Percentiles rank a stretch among this genome's conserved stretches.
These are phyloP conservation scores for Aspergillus niger DNA, from an alignment of 2,329 filamentous ascomycete species.

Conservation along the genomic window DNA sequence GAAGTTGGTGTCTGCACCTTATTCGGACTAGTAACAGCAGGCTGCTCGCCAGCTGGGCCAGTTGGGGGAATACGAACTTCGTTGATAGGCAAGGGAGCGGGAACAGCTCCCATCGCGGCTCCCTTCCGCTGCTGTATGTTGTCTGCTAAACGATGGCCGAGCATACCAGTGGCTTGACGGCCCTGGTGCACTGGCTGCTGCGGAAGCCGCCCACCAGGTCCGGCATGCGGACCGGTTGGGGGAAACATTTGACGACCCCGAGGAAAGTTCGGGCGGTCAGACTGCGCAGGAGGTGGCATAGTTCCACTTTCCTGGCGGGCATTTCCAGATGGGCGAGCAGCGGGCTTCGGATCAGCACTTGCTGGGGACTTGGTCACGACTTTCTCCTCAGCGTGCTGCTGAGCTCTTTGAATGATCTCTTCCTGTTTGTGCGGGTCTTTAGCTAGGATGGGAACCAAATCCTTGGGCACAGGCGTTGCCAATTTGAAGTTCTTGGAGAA, in stretches of 20 bases:
- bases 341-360: slow-evolving; percentile 56
- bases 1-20: slow-evolving; percentile 58
- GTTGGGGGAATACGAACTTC: slow-evolving; percentile 73
- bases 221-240: slow-evolving; percentile 50
- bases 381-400: slow-evolving; percentile 68
- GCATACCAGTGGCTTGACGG: slow-evolving; percentile 47
- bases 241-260: slow-evolving; percentile 51
- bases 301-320: slow-evolving; percentile 48
- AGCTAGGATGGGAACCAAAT: slow-evolving; percentile 90
- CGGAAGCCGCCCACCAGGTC: slow-evolving; percentile 42
- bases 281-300: slow-evolving; percentile 38
- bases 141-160: slow-evolving; percentile 54
- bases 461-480: slow-evolving; percentile 84
- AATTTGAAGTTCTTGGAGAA: slow-evolving; percentile 95
- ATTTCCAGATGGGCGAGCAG: slow-evolving; percentile 49
- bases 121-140: slow-evolving; percentile 57
- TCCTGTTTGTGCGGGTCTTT: slow-evolving; percentile 96
- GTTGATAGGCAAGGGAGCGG: slow-evolving; percentile 59
- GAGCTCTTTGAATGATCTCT: slow-evolving; percentile 85
- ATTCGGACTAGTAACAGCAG: slow-evolving; percentile 44
- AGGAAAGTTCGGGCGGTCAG: slow-evolving; percentile 52
- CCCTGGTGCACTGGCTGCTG: slow-evolving; percentile 47
- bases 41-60: slow-evolving; percentile 66
- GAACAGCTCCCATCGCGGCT: slow-evolving; percentile 44
- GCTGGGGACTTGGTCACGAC: slow-evolving; percentile 48